Base-by-base conservation (phyloP, 108 stramenopile species). In the Hondaea fermentalgiana region DNA sequence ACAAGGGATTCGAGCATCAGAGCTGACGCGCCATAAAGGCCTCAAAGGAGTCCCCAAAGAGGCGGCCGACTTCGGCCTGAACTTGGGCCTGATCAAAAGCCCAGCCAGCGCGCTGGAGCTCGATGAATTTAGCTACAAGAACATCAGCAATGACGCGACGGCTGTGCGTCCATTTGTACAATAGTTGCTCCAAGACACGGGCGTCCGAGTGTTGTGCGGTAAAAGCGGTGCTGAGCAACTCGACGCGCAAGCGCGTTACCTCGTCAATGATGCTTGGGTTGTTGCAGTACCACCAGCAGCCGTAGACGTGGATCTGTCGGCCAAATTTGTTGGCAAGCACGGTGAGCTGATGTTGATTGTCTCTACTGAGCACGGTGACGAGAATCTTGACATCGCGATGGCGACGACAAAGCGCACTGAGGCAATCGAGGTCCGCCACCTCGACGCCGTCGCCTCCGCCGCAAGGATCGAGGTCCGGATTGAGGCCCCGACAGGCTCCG, bases 131-230 rank as follows among this genome's bases (percentile, higher is more conserved):
- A 29, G 91, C 88, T 21, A 87, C 72, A 59, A 97, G 72, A 0
- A 95, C 96, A 16, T 92, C 72, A 12, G 96, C 95, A 51, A 97
- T 95, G 3, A 96, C 94, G 4, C 92, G 92, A 25, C 96, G 90
- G 23, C 95, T 96, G 92, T 97, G 97, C 44, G 94, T 72, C 97
- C 97, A 97, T 92, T 97, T 97, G 94, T 97, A 97, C 19, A 97
- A 44, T 0, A 97, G 90, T 88, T 97, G 97, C 87, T 97, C 97
- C 10, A 97, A 71, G 12, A 97, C 97, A 5, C 97, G 89, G 44
- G 94, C 94, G 92, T 97, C 96, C 29, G 91, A 92, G 87, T 97
- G 97, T 89, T 97, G 97, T 5, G 95, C 95, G 43, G 96, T 96
- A 88, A 97, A 97, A 25, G 95, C 94, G 23, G 96, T 95, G 4